phyloP scores from a whole-genome alignment of 2,329 filamentous ascomycete genomes.

The Scedosporium dehoogii region DNA sequence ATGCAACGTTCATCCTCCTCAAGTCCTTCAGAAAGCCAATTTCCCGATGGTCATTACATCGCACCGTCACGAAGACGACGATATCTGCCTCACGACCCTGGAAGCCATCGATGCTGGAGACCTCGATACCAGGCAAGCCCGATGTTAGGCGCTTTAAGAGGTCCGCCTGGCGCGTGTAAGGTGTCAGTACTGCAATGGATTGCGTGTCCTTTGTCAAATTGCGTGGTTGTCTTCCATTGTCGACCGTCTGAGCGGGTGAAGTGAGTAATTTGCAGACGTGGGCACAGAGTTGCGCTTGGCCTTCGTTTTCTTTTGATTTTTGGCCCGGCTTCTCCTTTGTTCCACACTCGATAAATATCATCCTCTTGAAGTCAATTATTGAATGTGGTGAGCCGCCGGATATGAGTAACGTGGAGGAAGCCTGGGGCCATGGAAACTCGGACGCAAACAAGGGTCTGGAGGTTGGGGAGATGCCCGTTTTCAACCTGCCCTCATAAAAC shows the following conservation, averaged over 20 bases:
- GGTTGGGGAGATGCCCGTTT: conserved; percentile 19
- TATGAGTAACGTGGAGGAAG: background rate
- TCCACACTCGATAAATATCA: conserved; percentile 26
- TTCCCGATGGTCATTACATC: conserved; percentile 26
- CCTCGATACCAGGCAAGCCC: conserved; percentile 18
- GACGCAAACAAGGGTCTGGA: conserved; percentile 14
- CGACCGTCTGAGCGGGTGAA: background rate
- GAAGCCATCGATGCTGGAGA: conserved; percentile 31
- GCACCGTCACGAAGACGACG: conserved; percentile 29
- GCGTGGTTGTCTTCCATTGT: background rate
- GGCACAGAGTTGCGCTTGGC: conserved; percentile 25
- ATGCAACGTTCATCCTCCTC: conserved; percentile 28
- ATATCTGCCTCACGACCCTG: conserved; percentile 33
- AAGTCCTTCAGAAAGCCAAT: conserved; percentile 31
- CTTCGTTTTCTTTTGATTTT: conserved; percentile 27
- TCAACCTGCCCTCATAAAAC: conserved; percentile 27
- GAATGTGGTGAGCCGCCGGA: conserved; percentile 7
- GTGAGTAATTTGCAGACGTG: conserved; percentile 21
- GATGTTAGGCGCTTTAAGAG: conserved; percentile 16
- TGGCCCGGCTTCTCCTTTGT: conserved; percentile 24
- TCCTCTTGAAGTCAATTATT: conserved; percentile 9
- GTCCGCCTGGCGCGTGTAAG: conserved; percentile 26
- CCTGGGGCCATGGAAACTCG: background rate
- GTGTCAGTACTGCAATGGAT: conserved; percentile 28
- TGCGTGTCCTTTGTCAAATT: conserved; percentile 1